These are phyloP conservation scores for Chiua sp. DNA, from an alignment of 1,284 basidiomycete genomes.

Conservation along the genomic window DNA sequence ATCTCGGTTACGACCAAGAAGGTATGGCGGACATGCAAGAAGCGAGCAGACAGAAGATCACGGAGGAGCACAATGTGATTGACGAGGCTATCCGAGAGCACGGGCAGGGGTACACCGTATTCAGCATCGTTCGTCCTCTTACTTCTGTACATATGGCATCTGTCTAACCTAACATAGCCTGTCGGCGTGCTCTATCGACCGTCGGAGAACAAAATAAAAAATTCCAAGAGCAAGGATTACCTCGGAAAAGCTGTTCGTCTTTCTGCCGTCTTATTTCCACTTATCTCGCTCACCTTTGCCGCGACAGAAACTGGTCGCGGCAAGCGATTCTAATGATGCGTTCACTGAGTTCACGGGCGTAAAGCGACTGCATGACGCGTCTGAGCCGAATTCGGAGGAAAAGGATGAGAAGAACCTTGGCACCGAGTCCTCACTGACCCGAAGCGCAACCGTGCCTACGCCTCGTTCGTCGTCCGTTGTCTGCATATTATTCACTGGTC, in stretches of 20 bases:
- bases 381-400: slow-evolving; percentile 2
- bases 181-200: slow-evolving; percentile 89
- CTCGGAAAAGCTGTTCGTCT: slow-evolving; percentile 82
- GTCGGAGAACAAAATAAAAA: slow-evolving; percentile 85
- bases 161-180: slow-evolving; percentile 50
- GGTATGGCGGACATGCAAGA: slow-evolving; percentile 76
- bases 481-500: not conserved
- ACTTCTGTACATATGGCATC: slow-evolving; percentile 9
- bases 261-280: not conserved
- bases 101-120: slow-evolving; percentile 85
- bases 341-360: slow-evolving; percentile 82
- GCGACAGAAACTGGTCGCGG: slow-evolving; percentile 76
- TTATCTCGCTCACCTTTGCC: slow-evolving; percentile 2
- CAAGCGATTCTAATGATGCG: slow-evolving; percentile 72
- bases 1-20: slow-evolving; percentile 61
- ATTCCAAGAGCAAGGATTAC: slow-evolving; percentile 83
- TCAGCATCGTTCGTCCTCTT: slow-evolving; percentile 71
- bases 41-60: slow-evolving; percentile 73
- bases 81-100: slow-evolving; percentile 84
- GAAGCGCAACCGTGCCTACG: slow-evolving; percentile 44
- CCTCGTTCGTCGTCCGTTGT: slow-evolving; percentile 33
- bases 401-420: not conserved
- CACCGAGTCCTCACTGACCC: slow-evolving; percentile 24
- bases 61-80: slow-evolving; percentile 85
- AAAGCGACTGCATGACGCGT: slow-evolving; percentile 63